Evolutionary conservation across 371 early-diverging fungal species (phyloP).

Genomic region (Batrachochytrium dendrobatidis): DNA sequence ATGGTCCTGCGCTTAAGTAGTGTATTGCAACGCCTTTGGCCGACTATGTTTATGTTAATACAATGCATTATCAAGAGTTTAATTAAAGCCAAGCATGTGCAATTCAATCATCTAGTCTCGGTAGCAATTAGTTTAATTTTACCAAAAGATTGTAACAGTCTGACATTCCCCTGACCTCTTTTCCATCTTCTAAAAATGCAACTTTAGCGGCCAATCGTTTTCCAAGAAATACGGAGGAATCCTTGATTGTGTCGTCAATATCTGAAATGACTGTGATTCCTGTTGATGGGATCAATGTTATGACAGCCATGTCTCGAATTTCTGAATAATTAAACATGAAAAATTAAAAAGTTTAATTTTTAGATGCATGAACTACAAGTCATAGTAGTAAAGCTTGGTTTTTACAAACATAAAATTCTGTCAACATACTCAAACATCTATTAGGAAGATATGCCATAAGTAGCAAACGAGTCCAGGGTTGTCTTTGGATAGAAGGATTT

Average conservation of each 20-base stretch:
- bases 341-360: background rate
- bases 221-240: conserved; percentile 64
- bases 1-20: conserved; percentile 88
- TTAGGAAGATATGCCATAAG: background rate
- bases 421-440: conserved; percentile 5
- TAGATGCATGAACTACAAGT: too few species aligned
- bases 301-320: conserved; percentile 28
- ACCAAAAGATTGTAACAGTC: conserved; percentile 58
- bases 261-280: conserved; percentile 80
- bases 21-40: conserved; percentile 67
- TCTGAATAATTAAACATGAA: conserved; percentile 9
- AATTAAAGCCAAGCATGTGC: background rate
- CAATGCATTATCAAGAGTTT: background rate
- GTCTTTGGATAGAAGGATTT: conserved; percentile 2
- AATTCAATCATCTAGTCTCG: too few species aligned
- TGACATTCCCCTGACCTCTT: conserved; percentile 63
- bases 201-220: conserved; percentile 56
- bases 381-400: conserved; percentile 2
- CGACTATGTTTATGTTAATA: background rate
- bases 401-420: conserved; percentile 2
- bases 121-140: conserved; percentile 12
- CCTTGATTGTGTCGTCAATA: conserved; percentile 86
- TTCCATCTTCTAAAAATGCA: conserved; percentile 59
- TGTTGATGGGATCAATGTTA: conserved; percentile 45
- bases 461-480: background rate